Base-by-base conservation (phyloP, 768 basidiomycete species). In the Leccinum imitatum region DNA sequence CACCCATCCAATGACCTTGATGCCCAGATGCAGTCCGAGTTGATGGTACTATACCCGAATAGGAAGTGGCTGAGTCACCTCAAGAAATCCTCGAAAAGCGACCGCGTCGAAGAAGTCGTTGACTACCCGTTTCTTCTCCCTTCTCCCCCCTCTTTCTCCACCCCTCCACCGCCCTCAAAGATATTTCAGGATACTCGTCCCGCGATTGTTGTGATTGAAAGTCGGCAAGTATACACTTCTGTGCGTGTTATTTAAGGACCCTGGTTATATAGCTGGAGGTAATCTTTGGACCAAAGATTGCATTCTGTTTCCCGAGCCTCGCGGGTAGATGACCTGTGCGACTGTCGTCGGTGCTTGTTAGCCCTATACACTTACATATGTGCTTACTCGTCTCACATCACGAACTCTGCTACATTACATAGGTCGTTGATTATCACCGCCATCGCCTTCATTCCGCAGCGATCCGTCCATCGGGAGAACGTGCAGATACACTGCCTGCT, bases 11-110 rank as follows among this genome's bases (percentile, higher is more conserved):
- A 11, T 44, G 10, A 19, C n/a, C 11, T 44, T 5, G n/a, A 19
- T 44, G 54, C 58, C 37, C 54, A 17, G 19, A 62, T 57, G 44
- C 50, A 35, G 9, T 17, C 67, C 48, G 59, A 27, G 25, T n/a
- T 37, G 58, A 54, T 61, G 47, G 25, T 50, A 17, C 55, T 23
- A 56, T n/a, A n/a, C 66, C 35, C 21, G 23, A 63, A 57, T 56
- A 50, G 63, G 69, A 46, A 61, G 54, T n/a, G 27, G 17, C 48
- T 56, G 54, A 58, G 59, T 60, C 63, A 60, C 53, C 33, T 48
- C 47, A 14, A 23, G 23, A 58, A 64, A 60, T 66, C 48, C 52
- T 74, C 70, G 67, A 74, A 73, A 74, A 72, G 68, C 65, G n/a
- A 65, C 71, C 69, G 69, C 41, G 59, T 72, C 71, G 71, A 72